These are phyloP conservation scores for Cyclotella baltica DNA, from an alignment of 108 stramenopile genomes.

Conservation along the genomic window DNA sequence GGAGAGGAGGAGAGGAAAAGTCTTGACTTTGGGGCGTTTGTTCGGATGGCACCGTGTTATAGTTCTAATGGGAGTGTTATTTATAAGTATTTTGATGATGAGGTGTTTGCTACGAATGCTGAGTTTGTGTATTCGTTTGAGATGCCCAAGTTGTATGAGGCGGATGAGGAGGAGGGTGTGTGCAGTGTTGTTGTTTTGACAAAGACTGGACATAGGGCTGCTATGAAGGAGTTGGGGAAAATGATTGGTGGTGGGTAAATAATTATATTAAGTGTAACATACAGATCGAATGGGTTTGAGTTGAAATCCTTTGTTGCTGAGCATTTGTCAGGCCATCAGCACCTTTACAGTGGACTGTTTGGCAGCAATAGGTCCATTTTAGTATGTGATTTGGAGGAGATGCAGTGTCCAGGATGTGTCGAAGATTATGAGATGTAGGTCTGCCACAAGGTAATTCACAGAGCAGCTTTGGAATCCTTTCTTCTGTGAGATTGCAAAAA, in stretches of 20 bases:
- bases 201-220: slow-evolving; percentile 78
- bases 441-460: too few species aligned
- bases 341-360: too few species aligned
- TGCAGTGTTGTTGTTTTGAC: slow-evolving; percentile 81
- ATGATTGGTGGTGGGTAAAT: slow-evolving; percentile 69
- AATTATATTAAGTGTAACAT: too few species aligned
- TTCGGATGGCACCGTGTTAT: slow-evolving; percentile 72
- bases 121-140: slow-evolving; percentile 79
- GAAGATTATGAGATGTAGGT: too few species aligned
- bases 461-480: too few species aligned
- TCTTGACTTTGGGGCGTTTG: slow-evolving; percentile 86
- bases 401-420: too few species aligned
- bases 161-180: slow-evolving; percentile 59
- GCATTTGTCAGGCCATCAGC: too few species aligned
- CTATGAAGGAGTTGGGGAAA: slow-evolving; percentile 73
- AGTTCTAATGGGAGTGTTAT: slow-evolving; percentile 30
- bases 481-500: too few species aligned
- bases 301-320: too few species aligned
- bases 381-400: too few species aligned
- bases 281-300: too few species aligned
- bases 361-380: too few species aligned
- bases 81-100: slow-evolving; percentile 89
- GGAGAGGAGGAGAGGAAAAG: slow-evolving; percentile 71
- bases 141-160: slow-evolving; percentile 63
- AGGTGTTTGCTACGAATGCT: slow-evolving; percentile 77